Conservation (phyloP, 2,329 filamentous ascomycete species). For the Exophiala phaeomuriformis region DNA sequence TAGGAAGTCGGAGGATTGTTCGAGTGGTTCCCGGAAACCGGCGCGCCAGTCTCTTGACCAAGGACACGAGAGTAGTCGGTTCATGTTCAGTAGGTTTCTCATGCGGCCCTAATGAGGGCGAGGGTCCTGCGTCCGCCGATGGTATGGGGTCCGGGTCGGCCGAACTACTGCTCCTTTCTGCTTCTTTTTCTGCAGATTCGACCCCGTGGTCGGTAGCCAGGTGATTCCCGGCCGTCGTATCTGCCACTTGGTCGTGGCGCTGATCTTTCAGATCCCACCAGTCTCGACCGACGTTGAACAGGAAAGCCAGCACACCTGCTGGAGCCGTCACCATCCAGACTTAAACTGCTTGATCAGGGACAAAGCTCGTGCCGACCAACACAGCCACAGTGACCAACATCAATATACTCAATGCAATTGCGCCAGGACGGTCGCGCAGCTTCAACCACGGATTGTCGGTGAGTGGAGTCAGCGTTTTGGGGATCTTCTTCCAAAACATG, state of each 20-base stretch:
- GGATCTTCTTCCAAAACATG: constrained; percentile 27
- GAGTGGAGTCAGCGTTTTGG: constrained; percentile 23
- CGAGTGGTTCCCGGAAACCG: constrained; percentile 23
- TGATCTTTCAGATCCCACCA: constrained; percentile 13
- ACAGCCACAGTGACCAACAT: constrained; percentile 26
- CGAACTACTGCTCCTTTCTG: not conserved
- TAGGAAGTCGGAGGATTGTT: constrained; percentile 20
- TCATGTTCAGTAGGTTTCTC: not conserved
- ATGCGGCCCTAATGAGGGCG: not conserved
- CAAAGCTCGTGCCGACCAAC: constrained; percentile 28
- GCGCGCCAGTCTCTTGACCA: constrained; percentile 10
- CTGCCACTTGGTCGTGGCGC: constrained; percentile 5
- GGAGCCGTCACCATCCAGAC: constrained; percentile 28
- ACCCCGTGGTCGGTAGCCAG: not conserved
- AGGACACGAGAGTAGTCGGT: constrained; percentile 9
- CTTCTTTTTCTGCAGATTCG: not conserved
- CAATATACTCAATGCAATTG: constrained; percentile 23
- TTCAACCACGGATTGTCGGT: constrained; percentile 26
- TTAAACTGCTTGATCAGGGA: constrained; percentile 23
- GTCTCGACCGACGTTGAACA: constrained; percentile 24
- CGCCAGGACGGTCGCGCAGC: constrained; percentile 22
- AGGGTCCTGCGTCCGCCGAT: not conserved
- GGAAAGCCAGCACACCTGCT: constrained; percentile 23
- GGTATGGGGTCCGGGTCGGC: not conserved
- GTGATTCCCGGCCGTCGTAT: constrained; percentile 15